A percentile compares a stretch with the other conserved stretches of the same genome.
phyloP scores from a whole-genome alignment of 805 yeast species.

The Wickerhamomyces canadensis region DNA sequence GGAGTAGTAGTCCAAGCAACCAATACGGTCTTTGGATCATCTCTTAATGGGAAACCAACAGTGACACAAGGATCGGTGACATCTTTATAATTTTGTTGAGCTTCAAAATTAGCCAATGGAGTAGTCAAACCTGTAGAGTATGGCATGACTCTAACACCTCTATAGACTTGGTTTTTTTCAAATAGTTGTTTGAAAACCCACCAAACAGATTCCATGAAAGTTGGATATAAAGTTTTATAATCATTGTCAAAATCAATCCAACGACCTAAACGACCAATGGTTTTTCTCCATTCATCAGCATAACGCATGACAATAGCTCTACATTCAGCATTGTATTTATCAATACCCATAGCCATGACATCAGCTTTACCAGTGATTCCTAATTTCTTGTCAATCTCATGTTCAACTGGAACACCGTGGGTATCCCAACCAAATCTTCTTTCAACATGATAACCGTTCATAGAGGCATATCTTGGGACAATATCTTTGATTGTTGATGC shows the following conservation, averaged over 20 bases:
- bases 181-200: conserved; percentile 93
- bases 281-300: conserved; percentile 90
- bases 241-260: conserved; percentile 99
- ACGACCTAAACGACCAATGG: conserved; percentile 92
- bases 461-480: conserved; percentile 94
- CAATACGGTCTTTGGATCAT: conserved; percentile 75
- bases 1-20: conserved; percentile 99
- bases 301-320: conserved; percentile 96
- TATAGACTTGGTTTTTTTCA: conserved; percentile 83
- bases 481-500: conserved; percentile 97
- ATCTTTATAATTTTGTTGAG: conserved; percentile 96
- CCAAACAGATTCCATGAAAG: conserved; percentile 98
- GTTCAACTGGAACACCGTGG: conserved; percentile 97
- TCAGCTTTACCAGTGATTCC: conserved; percentile 92
- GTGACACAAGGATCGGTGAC: conserved; percentile 97
- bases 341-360: conserved; percentile 91
- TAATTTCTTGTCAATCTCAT: conserved; percentile 95
- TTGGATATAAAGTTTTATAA: conserved; percentile 92
- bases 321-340: conserved; percentile 90
- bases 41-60: conserved; percentile 75
- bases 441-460: conserved; percentile 95
- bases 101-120: conserved; percentile 95
- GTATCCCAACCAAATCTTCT: conserved; percentile 99
- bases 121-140: conserved; percentile 97
- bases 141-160: conserved; percentile 98